phyloP scores from a whole-genome alignment of 2,329 filamentous ascomycete genomes.

The Fusarium duplospermum region DNA sequence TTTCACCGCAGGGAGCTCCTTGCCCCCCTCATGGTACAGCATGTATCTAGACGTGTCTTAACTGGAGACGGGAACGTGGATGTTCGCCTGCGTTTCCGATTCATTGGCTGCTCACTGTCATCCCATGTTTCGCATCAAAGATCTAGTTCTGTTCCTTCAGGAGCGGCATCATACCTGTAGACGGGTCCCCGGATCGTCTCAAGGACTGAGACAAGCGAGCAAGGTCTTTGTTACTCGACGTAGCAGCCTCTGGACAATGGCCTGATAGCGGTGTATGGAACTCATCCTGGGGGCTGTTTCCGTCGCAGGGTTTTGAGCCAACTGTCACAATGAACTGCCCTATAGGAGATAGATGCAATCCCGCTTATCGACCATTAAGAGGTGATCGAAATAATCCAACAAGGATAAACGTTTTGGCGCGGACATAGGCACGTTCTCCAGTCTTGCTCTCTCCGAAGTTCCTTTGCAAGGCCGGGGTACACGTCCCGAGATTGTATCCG shows the following conservation, averaged over 20 bases:
- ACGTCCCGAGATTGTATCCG: not conserved
- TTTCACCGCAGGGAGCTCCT: not conserved
- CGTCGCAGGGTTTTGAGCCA: not conserved
- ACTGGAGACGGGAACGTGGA: not conserved
- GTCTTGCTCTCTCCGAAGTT: not conserved
- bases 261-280: not conserved
- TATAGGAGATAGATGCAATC: not conserved
- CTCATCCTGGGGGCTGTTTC: not conserved
- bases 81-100: not conserved
- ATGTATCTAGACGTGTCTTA: not conserved
- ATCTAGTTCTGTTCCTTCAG: not conserved
- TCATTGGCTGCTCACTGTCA: not conserved
- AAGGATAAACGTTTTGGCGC: conserved; percentile 7
- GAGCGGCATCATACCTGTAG: not conserved
- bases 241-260: too few relatives aligned
- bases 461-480: not conserved
- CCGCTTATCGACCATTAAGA: conserved; percentile 27
- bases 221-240: not conserved
- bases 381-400: conserved; percentile 8
- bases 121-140: not conserved
- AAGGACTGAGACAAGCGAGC: not conserved
- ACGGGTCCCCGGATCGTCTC: not conserved
- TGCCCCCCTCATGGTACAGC: not conserved
- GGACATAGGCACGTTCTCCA: not conserved
- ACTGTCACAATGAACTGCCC: conserved; percentile 9